Percentiles rank a stretch among this genome's conserved stretches.
Conservation (phyloP, 2,329 filamentous ascomycete species). For the Nigrograna mackinnonii region DNA sequence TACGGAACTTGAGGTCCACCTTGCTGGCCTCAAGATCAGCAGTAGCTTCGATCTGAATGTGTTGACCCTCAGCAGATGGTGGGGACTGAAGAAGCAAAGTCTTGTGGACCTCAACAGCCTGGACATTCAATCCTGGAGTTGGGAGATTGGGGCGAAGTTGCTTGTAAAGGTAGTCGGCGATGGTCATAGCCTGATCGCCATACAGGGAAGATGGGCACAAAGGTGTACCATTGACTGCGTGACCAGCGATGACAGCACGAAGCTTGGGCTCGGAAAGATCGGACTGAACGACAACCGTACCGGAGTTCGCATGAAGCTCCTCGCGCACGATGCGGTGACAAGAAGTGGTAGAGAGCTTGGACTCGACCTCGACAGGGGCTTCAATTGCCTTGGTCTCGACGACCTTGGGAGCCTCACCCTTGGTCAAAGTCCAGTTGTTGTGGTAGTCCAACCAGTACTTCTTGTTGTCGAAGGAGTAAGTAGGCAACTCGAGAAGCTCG, state of each 20-base stretch:
- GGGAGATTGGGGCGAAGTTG: constrained; percentile 60
- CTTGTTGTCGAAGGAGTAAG: constrained; percentile 72
- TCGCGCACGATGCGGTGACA: constrained; percentile 68
- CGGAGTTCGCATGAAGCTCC: constrained; percentile 63
- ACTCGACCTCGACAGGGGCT: constrained; percentile 48
- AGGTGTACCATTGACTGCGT: constrained; percentile 68
- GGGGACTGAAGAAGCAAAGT: constrained; percentile 65
- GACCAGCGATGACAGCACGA: constrained; percentile 64
- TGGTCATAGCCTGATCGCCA: constrained; percentile 67
- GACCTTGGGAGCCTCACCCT: constrained; percentile 60
- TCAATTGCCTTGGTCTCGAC: constrained; percentile 44
- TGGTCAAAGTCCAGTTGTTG: constrained; percentile 73
- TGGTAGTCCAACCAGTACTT: constrained; percentile 73
- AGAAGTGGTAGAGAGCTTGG: constrained; percentile 65
- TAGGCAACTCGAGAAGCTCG: constrained; percentile 66
- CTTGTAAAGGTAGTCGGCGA: constrained; percentile 70
- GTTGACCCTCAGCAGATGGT: constrained; percentile 56
- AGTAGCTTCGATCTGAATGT: constrained; percentile 64
- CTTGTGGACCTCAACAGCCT: constrained; percentile 70
- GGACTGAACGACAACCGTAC: constrained; percentile 65
- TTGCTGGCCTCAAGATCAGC: constrained; percentile 60
- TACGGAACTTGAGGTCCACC: constrained; percentile 60
- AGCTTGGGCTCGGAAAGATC: constrained; percentile 68
- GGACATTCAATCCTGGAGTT: constrained; percentile 65
- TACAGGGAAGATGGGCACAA: constrained; percentile 68